These are phyloP conservation scores for Nannizziopsis arthrosporioides DNA, from an alignment of 2,329 filamentous ascomycete genomes.

Conservation along the genomic window DNA sequence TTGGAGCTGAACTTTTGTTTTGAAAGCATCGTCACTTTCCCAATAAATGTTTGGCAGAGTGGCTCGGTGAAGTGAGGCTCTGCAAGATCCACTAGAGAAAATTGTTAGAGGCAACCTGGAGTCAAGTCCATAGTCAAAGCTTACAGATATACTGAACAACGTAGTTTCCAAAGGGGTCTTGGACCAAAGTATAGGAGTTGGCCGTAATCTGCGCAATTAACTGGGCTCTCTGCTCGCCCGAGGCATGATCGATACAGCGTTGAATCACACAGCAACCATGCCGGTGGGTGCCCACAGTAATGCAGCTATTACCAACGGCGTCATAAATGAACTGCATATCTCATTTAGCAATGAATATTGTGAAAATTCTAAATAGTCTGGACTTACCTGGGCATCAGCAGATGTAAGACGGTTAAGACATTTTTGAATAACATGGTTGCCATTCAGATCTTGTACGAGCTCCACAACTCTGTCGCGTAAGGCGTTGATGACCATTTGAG, in stretches of 20 bases:
- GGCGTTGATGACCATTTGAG: conserved; percentile 75
- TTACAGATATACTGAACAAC: conserved; percentile 85
- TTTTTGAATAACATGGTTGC: conserved; percentile 98
- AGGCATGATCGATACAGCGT: conserved; percentile 94
- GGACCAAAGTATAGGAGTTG: conserved; percentile 77
- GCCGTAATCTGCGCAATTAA: conserved; percentile 78
- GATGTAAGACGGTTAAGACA: conserved; percentile 88
- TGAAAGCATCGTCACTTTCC: conserved; percentile 59
- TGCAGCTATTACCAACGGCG: conserved; percentile 74
- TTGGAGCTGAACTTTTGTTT: conserved; percentile 99
- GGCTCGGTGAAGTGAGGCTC: conserved; percentile 81
- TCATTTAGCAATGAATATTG: conserved; percentile 8
- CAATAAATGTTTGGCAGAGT: conserved; percentile 67
- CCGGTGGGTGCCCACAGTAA: conserved; percentile 88
- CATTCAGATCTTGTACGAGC: conserved; percentile 92
- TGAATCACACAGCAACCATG: conserved; percentile 97
- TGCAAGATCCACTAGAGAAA: conserved; percentile 57
- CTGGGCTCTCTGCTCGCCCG: conserved; percentile 75
- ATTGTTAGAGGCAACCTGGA: background rate
- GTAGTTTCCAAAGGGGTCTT: conserved; percentile 97
- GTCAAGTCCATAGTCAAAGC: background rate
- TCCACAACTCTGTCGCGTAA: conserved; percentile 77
- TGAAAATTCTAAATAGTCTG: background rate
- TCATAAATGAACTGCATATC: conserved; percentile 76
- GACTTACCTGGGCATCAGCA: conserved; percentile 55